Evolutionary conservation across 345 rosid genomes (phyloP).

Genomic region (Acer saccharum): DNA sequence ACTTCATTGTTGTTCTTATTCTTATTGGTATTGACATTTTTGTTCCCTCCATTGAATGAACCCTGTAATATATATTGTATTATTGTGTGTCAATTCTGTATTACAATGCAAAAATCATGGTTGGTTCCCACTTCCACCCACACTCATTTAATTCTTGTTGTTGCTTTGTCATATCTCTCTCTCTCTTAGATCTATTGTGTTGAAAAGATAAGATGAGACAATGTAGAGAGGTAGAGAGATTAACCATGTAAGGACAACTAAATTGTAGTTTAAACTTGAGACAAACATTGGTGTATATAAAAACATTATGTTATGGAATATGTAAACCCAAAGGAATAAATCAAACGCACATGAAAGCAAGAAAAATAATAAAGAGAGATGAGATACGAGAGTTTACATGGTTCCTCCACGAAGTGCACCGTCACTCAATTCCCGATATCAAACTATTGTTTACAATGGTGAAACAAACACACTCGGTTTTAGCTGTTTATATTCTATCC

Average conservation of each 20-base stretch:
- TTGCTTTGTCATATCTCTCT: neutral
- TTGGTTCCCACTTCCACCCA: neutral
- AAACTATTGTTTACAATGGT: too few species aligned
- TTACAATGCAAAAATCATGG: neutral
- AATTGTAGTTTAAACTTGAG: too few species aligned
- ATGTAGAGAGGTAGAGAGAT: neutral
- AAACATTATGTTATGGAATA: neutral
- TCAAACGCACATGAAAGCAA: too few species aligned
- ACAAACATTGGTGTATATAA: too few species aligned
- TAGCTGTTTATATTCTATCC: too few species aligned
- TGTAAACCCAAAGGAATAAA: too few species aligned
- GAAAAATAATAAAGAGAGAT: too few species aligned
- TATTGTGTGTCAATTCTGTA: neutral
- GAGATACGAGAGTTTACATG: too few species aligned
- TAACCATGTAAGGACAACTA: neutral
- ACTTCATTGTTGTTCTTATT: neutral
- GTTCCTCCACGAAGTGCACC: too few species aligned
- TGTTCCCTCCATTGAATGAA: slow-evolving; percentile 1
- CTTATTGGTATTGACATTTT: neutral
- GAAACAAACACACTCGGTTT: too few species aligned
- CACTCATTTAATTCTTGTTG: neutral
- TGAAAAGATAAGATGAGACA: neutral
- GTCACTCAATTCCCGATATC: too few species aligned
- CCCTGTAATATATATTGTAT: neutral
- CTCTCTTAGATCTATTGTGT: neutral